Conservation (phyloP, 306 rosid genomes). For the Vigna unguiculata region DNA sequence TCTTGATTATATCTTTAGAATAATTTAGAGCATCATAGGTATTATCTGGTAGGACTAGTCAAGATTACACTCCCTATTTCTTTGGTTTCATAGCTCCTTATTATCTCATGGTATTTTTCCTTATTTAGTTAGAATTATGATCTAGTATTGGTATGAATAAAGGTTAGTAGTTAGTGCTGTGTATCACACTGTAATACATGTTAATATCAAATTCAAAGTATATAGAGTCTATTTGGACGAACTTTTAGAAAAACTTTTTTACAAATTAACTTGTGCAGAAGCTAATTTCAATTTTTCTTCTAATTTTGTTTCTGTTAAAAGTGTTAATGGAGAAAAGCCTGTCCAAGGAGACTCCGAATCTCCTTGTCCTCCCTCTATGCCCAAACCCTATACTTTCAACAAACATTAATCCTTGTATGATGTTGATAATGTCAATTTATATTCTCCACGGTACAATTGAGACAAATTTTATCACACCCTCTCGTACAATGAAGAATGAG, state of each 20-base stretch:
- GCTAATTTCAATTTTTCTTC: too few relatives aligned
- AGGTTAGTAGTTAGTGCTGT: neutral
- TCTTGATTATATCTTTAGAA: neutral
- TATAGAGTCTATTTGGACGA: neutral
- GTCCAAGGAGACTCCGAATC: too few relatives aligned
- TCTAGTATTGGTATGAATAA: neutral
- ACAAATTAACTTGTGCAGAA: too few relatives aligned
- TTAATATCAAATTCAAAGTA: neutral
- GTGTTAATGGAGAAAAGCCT: too few relatives aligned
- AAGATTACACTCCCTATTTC: neutral
- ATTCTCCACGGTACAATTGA: neutral
- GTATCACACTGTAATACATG: neutral
- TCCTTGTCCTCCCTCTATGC: too few relatives aligned
- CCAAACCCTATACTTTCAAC: neutral
- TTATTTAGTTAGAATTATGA: neutral
- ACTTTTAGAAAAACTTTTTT: too few relatives aligned
- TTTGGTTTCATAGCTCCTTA: neutral
- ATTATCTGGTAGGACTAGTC: neutral
- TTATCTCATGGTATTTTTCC: neutral
- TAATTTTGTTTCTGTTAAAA: too few relatives aligned
- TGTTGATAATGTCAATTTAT: neutral
- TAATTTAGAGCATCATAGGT: neutral
- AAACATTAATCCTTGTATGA: neutral
- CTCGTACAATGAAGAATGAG: conserved; percentile 5
- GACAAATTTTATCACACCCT: neutral